Evolutionary conservation across 2,329 filamentous ascomycete species (phyloP).

Genomic region (Xylariaceae sp.): DNA sequence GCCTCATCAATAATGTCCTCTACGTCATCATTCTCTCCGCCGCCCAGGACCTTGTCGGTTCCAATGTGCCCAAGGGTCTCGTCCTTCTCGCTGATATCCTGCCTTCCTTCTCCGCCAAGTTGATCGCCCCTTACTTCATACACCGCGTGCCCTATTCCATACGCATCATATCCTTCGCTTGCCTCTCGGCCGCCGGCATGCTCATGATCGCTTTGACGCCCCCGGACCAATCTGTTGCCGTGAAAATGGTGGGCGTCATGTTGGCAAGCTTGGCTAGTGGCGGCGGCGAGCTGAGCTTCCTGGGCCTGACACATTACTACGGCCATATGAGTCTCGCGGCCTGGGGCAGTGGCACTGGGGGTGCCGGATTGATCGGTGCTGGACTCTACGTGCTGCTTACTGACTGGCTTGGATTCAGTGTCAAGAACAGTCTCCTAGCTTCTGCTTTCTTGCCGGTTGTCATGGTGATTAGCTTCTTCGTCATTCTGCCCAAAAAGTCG

Average conservation of each 20-base stretch:
- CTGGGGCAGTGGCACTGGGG: constrained; percentile 90
- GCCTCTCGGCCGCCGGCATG: constrained; percentile 78
- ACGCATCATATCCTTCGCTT: constrained; percentile 69
- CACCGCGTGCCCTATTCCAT: constrained; percentile 74
- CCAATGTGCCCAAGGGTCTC: constrained; percentile 77
- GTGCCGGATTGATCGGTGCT: constrained; percentile 79
- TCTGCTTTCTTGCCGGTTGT: constrained; percentile 73
- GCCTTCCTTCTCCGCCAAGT: constrained; percentile 81
- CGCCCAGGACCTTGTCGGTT: constrained; percentile 89
- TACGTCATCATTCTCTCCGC: constrained; percentile 96
- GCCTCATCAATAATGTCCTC: constrained; percentile 92
- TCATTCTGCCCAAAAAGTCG: constrained; percentile 64
- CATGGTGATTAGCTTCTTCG: constrained; percentile 84
- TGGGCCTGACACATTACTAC: constrained; percentile 90
- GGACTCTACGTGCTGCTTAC: constrained; percentile 84
- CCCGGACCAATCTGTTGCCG: constrained; percentile 55
- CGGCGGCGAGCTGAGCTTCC: constrained; percentile 82
- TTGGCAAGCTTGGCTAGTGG: constrained; percentile 82
- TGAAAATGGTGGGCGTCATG: constrained; percentile 77
- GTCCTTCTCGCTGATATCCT: constrained; percentile 91
- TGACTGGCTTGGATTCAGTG: constrained; percentile 68
- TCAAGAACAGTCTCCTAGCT: constrained; percentile 66
- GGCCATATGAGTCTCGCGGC: constrained; percentile 79
- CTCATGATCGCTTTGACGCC: constrained; percentile 79
- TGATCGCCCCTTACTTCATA: constrained; percentile 90